These are phyloP conservation scores for Trichoderma koningii DNA, from an alignment of 2,329 filamentous ascomycete genomes.

Conservation along the genomic window DNA sequence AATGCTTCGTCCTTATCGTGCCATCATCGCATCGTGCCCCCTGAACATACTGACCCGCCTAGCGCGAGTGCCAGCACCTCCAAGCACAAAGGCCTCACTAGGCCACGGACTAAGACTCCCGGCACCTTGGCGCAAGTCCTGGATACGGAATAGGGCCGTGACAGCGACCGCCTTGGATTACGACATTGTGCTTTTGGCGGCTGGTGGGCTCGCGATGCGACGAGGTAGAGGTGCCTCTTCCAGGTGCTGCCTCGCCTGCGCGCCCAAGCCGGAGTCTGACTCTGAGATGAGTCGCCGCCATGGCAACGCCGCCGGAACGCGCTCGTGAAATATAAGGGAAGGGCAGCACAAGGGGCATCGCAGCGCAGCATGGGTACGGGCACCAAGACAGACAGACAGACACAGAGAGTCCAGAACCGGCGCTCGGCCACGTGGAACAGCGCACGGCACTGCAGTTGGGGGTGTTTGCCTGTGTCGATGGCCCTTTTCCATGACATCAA, in stretches of 20 bases:
- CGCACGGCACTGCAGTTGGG: neutral
- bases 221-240: neutral
- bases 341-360: constrained; percentile 2
- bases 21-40: constrained; percentile 10
- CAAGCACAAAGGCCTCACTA: neutral
- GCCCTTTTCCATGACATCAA: constrained; percentile 12
- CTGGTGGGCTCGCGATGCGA: constrained; percentile 18
- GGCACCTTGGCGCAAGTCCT: constrained; percentile 15
- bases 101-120: constrained; percentile 24
- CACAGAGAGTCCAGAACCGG: constrained; percentile 1
- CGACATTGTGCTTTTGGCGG: constrained; percentile 21
- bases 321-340: neutral
- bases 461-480: no score
- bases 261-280: neutral
- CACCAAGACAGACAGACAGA: neutral
- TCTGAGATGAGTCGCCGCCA: constrained; percentile 8
- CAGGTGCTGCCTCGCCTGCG: neutral
- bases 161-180: constrained; percentile 16
- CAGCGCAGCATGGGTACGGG: neutral
- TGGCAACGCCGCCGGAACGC: constrained; percentile 21
- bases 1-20: constrained; percentile 19
- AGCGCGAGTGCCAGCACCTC: neutral
- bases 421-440: constrained; percentile 1
- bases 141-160: constrained; percentile 20
- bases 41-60: neutral